Base-by-base conservation (phyloP, 345 rosid genomes). In the Rhizophora mangle region DNA sequence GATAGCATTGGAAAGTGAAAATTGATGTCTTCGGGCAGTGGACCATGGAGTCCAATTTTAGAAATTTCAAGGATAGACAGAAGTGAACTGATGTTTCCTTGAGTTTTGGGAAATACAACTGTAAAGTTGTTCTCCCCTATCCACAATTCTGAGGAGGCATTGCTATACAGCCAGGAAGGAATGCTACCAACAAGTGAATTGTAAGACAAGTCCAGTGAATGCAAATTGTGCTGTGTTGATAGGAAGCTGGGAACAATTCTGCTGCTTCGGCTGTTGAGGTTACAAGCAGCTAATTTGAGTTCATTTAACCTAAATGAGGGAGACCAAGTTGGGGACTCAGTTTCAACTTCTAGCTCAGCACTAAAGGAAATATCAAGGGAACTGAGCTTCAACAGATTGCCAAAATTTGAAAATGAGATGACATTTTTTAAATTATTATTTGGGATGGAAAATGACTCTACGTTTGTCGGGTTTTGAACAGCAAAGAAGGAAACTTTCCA, bases 291-390 rank as follows among this genome's bases (percentile, higher is more conserved):
- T 43, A 74, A 60, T 27, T 32, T 24, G 6, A 74, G 69, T 8
- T 1, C 21, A 30, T 20, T 49, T 11, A 62, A 24, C 21, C 24
- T 47, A 32, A 74, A 63, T 55, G 69, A 39, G 46, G 72, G 73
- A n/a, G 13, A 39, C 68, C n/a, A 63, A 10, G 27, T 19, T 2
- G 60, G 60, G 39, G 69, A 24, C 8, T 68, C 78, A 0, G 78
- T 49, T 51, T 34, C 46, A 13, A 64, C 26, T 29, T 58, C 56
- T 16, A 69, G 21, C n/a, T 31, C 10, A 5, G 9, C 24, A 64
- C 59, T 36, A 0, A 8, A 10, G 5, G 70, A 75, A 32, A 69
- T 63, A 36, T 69, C 78, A 49, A 74, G 78, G 21, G 20, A 4
- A 31, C 1, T 13, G 13, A 74, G 31, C 31, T 61, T 49, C 0